Evolutionary conservation across 1,284 basidiomycete species (phyloP).

Genomic region (Fistulinella cinereoalba): DNA sequence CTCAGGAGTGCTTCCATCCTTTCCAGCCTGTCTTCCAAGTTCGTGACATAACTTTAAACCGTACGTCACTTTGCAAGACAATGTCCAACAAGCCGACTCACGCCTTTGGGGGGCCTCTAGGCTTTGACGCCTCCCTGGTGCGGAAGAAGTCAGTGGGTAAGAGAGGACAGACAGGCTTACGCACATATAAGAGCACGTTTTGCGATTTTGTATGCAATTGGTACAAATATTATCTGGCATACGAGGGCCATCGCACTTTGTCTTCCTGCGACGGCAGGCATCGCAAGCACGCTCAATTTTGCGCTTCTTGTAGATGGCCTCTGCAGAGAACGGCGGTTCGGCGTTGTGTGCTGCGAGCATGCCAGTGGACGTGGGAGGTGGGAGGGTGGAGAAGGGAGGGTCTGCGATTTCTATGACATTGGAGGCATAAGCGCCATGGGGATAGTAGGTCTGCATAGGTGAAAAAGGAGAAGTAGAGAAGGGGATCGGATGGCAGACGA

Average conservation of each 20-base stretch:
- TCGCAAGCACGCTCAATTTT: slow-evolving; percentile 72
- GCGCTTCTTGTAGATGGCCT: slow-evolving; percentile 42
- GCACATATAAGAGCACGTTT: slow-evolving; percentile 72
- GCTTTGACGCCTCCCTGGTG: slow-evolving; percentile 69
- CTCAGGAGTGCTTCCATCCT: slow-evolving; percentile 67
- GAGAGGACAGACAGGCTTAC: slow-evolving; percentile 25
- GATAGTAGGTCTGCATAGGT: slow-evolving; percentile 25
- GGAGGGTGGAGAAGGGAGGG: slow-evolving; percentile 7
- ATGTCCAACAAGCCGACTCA: slow-evolving; percentile 36
- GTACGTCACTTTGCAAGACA: background rate
- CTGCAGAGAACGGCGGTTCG: slow-evolving; percentile 4
- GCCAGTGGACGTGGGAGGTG: slow-evolving; percentile 4
- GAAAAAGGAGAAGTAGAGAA: background rate
- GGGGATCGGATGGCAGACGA: slow-evolving; percentile 3
- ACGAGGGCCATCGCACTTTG: slow-evolving; percentile 66
- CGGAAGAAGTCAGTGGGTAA: background rate
- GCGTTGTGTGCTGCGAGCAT: slow-evolving; percentile 12
- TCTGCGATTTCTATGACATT: slow-evolving; percentile 34
- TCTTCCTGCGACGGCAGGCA: slow-evolving; percentile 63
- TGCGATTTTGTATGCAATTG: slow-evolving; percentile 64
- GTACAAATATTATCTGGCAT: slow-evolving; percentile 63
- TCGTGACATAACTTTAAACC: slow-evolving; percentile 62
- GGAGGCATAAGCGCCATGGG: slow-evolving; percentile 14
- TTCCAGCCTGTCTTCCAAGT: slow-evolving; percentile 73
- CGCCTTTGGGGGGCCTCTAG: slow-evolving; percentile 83